A percentile compares a stretch with the other conserved stretches of the same genome.
Conservation (phyloP, 2,329 filamentous ascomycete species). For the Fusarium duplospermum region DNA sequence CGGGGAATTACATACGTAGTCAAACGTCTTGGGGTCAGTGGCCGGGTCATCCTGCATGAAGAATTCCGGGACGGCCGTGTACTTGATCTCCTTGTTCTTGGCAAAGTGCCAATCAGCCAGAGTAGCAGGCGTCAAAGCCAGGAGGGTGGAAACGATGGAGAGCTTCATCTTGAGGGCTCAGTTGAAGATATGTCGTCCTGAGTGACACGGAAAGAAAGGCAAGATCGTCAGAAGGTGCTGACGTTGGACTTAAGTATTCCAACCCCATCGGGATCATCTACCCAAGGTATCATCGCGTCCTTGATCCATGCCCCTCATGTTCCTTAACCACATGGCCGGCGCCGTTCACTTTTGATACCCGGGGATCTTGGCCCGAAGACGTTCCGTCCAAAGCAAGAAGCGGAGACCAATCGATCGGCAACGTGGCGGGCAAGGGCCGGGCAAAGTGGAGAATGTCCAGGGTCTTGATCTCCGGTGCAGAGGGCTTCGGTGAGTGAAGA, state of each 20-base stretch:
- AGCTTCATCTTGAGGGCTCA: slow-evolving; percentile 47
- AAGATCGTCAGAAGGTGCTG: not conserved
- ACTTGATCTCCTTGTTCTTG: slow-evolving; percentile 62
- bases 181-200: not conserved
- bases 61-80: slow-evolving; percentile 69
- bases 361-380: slow-evolving; percentile 31
- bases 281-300: slow-evolving; percentile 22
- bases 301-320: not conserved
- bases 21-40: slow-evolving; percentile 68
- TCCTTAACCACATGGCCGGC: not conserved
- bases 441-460: slow-evolving; percentile 20
- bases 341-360: slow-evolving; percentile 2
- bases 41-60: slow-evolving; percentile 72
- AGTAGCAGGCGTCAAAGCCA: slow-evolving; percentile 45
- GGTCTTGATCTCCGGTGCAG: not conserved
- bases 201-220: not conserved
- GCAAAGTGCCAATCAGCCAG: slow-evolving; percentile 49
- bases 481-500: slow-evolving; percentile 30
- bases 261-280: not conserved
- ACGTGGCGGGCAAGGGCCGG: slow-evolving; percentile 40
- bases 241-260: slow-evolving; percentile 20
- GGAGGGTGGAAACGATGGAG: slow-evolving; percentile 43
- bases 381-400: slow-evolving; percentile 8
- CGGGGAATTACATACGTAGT: slow-evolving; percentile 64
- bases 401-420: slow-evolving; percentile 47